Evolutionary conservation across 108 stramenopile species (phyloP), one percentile per base, ranked within the genome.

Genomic region (Skeletonema marinoi): DNA sequence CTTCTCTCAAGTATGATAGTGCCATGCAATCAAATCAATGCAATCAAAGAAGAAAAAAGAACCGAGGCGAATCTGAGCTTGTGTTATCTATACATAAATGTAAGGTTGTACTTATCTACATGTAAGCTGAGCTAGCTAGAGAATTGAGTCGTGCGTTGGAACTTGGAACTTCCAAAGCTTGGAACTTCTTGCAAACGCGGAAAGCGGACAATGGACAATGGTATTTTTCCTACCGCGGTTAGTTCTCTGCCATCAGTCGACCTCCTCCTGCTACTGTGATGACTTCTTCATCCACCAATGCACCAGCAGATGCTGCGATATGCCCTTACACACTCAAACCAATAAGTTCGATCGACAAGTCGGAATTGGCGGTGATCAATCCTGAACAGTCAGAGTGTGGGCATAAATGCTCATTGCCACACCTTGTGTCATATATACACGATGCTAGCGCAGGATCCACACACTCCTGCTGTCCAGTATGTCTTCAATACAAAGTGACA

Each of bases 281-380:
- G n/a, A n/a, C n/a, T 25, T 25, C 51, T 54, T 21, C 51, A 54
- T 25, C 50, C 19, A 51, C 19, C 50, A 4, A 19, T 51, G 50
- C 17, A 51, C 50, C 4, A 51, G 50, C 17, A 1, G 54, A 25
- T 56, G 25, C 54, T 25, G 1, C 54, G 25, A 33, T 80, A 16
- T 80, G 79, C 62, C 79, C 79, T 21, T 80, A 73, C 68, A 74
- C 79, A 1, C 61, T 80, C 36, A 46, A 65, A 65, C 38, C 65
- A 42, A 72, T 82, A 17, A 56, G 48, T 3, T 29, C 71, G 11
- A 67, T 73, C 38, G 35, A 72, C 3, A 64, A 31, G 21, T 62
- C 65, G 17, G 71, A 77, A 10, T 6, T 77, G 68, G 76, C 81
- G 10, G 65, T 82, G 32, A 58, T 82, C 44, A 46, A 46, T 5